phyloP scores from a whole-genome alignment of 495 filamentous ascomycete genomes.

The Sabuloglossum arenarium region DNA sequence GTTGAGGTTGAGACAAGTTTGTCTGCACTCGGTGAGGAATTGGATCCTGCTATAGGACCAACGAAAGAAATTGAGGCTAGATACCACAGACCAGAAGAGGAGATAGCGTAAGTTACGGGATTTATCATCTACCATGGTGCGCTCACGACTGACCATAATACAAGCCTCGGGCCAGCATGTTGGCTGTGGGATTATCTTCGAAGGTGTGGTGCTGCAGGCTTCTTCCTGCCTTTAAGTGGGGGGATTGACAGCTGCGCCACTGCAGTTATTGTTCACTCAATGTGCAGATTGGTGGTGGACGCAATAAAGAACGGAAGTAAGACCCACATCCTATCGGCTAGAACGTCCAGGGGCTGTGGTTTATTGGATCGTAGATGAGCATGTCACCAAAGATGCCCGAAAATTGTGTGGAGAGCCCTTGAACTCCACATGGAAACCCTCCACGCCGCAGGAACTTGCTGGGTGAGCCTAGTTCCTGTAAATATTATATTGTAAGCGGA shows the following conservation, averaged over 20 bases:
- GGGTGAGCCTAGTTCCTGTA: slow-evolving; percentile 23
- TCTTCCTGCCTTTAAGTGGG: slow-evolving; percentile 35
- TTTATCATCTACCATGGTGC: neutral
- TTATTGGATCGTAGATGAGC: slow-evolving; percentile 19
- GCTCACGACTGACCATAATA: neutral
- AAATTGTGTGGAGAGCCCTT: slow-evolving; percentile 35
- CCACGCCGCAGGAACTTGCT: slow-evolving; percentile 21
- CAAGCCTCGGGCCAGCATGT: slow-evolving; percentile 35
- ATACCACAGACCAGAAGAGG: slow-evolving; percentile 48
- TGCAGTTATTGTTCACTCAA: slow-evolving; percentile 49
- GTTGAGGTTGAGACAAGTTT: slow-evolving; percentile 24
- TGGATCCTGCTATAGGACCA: slow-evolving; percentile 20
- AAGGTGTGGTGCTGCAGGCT: slow-evolving; percentile 37
- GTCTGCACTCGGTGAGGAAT: slow-evolving; percentile 12
- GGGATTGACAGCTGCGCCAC: slow-evolving; percentile 53
- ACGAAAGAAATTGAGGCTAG: slow-evolving; percentile 21
- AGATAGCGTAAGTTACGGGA: slow-evolving; percentile 37
- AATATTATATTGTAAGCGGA: slow-evolving; percentile 31
- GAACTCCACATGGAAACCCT: slow-evolving; percentile 29
- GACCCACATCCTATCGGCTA: neutral
- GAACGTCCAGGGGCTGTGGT: neutral
- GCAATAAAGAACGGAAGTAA: slow-evolving; percentile 36
- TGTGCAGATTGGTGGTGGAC: slow-evolving; percentile 53
- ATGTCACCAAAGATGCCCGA: slow-evolving; percentile 51
- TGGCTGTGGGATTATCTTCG: slow-evolving; percentile 80